Base-by-base conservation (phyloP, 495 filamentous ascomycete genomes). In the Hypoxylon perforatum region DNA sequence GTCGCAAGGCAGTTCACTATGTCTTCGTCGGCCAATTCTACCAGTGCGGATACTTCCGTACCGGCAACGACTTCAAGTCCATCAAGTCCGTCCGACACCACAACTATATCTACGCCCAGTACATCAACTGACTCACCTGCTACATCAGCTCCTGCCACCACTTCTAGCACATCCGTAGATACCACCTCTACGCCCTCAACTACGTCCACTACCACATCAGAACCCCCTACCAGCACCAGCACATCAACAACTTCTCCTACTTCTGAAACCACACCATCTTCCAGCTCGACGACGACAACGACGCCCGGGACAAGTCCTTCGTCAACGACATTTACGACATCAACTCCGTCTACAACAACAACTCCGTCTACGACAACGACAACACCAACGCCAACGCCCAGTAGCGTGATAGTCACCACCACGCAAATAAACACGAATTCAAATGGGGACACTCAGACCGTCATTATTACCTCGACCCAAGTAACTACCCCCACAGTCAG, bases 1-100 rank as follows among this genome's bases (percentile, higher is more conserved):
- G 74, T 72, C 55, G 74, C 49, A 23, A 64, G 73, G 44, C 65
- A 70, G 33, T 80, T 82, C 73, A 73, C 71, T 63, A 84, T 84
- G 82, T 76, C 80, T 50, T 67, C 30, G 8, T 4, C n/a, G n/a
- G n/a, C 67, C 36, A 82, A 80, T 64, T 69, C 59, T 61, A 80
- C 78, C 68, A 78, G 71, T 77, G 74, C 76, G 70, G 61, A 61
- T 39, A 53, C 58, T 49, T 63, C 72, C 60, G 36, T 45, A 57
- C 56, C 68, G 57, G 58, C 60, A 7, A 59, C 59, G 46, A 47
- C 71, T 15, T 68, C 80, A 23, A 70, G 59, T n/a, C 57, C 79
- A 48, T 48, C 80, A 23, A 71, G 61, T n/a, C 57, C 79, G 49
- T 45, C 74, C 5, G 46, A 73, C 17, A 49, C 79, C 17, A 56